Base-by-base conservation (phyloP, 345 rosid species). In the Euphorbia peplus region DNA sequence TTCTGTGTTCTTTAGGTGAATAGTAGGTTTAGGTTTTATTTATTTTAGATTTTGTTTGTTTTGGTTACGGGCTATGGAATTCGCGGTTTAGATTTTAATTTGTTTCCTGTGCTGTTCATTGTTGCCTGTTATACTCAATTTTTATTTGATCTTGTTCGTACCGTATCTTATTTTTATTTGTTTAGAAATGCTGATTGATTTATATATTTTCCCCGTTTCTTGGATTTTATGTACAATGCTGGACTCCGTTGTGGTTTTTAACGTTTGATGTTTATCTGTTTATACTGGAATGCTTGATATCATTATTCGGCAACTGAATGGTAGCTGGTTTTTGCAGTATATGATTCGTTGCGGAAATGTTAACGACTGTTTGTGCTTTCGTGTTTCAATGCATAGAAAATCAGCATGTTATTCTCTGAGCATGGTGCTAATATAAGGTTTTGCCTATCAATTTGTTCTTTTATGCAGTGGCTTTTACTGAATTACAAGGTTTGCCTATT, bases 391-490 rank as follows among this genome's bases (percentile, higher is more conserved):
- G 32, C 3, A 2, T 9, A 14, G 22, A 13, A 13, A 9, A 39
- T 24, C 14, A 5, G 25, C 7, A 59, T 59, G 37, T 32, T 19
- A 21, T 59, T 18, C 63, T n/a, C 46, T 8, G 44, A 30, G 8
- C 63, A 41, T n/a, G n/a, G n/a, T n/a, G n/a, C n/a, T n/a, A n/a
- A n/a, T n/a, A n/a, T n/a, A n/a, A n/a, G n/a, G n/a, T n/a, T n/a
- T n/a, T 32, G 28, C 47, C 26, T 35, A 9, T 35, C 35, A 4
- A 60, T 32, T 32, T 74, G 12, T 29, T 48, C 72, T 24, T 69
- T 52, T 54, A n/a, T 76, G 66, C 83, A 71, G 79, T 69, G 78
- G 75, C 71, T 18, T 71, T 51, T 57, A 11, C 51, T 60, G 59
- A 63, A 28, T 25, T 65, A 26, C 73, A 53, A 37, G 68, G 67